A percentile compares a stretch with the other conserved stretches of the same genome.
Conservation (phyloP, 2,329 filamentous ascomycete genomes). For the Epichloe glyceriae region DNA sequence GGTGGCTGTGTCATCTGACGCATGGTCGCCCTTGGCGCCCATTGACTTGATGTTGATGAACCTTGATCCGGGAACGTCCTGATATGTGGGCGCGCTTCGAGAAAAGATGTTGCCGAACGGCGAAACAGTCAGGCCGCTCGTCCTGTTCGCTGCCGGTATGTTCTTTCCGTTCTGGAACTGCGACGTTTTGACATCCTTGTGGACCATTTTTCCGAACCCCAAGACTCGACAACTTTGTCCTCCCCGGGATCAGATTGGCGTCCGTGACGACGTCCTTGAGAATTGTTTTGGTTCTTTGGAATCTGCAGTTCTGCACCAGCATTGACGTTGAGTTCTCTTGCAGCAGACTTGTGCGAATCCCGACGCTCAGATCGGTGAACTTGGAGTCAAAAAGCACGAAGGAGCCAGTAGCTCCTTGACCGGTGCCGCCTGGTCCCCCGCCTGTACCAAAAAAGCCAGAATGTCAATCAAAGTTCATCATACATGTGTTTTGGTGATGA, state of each 20-base stretch:
- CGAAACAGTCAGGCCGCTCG: neutral
- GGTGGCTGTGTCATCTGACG: constrained; percentile 44
- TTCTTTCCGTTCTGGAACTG: neutral
- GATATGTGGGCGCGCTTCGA: constrained; percentile 1
- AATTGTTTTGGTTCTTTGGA: neutral
- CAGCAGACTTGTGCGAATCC: constrained; percentile 2
- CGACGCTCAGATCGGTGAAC: neutral
- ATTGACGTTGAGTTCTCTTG: constrained; percentile 9
- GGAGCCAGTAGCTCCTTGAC: constrained; percentile 9
- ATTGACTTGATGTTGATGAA: constrained; percentile 12
- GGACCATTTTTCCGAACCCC: neutral
- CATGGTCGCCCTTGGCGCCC: constrained; percentile 53
- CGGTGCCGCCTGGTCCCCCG: neutral
- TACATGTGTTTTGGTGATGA: neutral
- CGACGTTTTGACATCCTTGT: neutral
- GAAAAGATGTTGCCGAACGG: neutral
- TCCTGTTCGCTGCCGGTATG: neutral
- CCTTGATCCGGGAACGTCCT: neutral
- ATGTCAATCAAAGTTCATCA: no score
- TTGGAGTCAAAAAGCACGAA: constrained; percentile 1
- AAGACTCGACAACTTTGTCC: neutral
- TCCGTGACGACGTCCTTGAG: neutral
- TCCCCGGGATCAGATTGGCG: neutral
- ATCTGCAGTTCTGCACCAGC: constrained; percentile 6
- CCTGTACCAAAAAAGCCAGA: neutral